These are phyloP conservation scores for Cladosporium sp. DNA, from an alignment of 2,329 filamentous ascomycete genomes.

Conservation along the genomic window DNA sequence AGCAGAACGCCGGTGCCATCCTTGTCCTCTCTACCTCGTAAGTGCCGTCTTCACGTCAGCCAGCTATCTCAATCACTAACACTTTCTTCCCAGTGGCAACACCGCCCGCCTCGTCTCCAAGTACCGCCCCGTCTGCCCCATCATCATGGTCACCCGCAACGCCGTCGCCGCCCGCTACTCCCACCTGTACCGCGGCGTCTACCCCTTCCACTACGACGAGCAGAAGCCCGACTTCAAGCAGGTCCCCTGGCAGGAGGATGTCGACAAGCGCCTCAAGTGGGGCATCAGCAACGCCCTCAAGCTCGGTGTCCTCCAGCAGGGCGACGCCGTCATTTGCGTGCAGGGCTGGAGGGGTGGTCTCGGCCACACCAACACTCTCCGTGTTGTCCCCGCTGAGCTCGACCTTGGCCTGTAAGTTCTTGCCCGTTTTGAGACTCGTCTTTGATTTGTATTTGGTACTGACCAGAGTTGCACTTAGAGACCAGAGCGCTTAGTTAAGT, in stretches of 20 bases:
- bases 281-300: conserved; percentile 81
- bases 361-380: conserved; percentile 80
- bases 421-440: not conserved
- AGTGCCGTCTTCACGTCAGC: conserved; percentile 53
- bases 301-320: conserved; percentile 68
- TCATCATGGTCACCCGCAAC: conserved; percentile 97
- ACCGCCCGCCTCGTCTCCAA: conserved; percentile 95
- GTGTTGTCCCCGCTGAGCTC: conserved; percentile 47
- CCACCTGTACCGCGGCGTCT: conserved; percentile 95
- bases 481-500: conserved; percentile 9
- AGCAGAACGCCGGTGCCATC: conserved; percentile 94
- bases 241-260: conserved; percentile 97
- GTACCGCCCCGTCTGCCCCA: conserved; percentile 97
- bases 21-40: conserved; percentile 88
- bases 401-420: conserved; percentile 40
- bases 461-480: not conserved
- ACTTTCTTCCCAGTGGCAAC: conserved; percentile 59
- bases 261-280: conserved; percentile 96
- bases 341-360: conserved; percentile 90
- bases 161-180: conserved; percentile 77
- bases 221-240: conserved; percentile 89
- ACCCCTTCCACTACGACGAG: conserved; percentile 93
- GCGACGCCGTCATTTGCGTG: conserved; percentile 74
- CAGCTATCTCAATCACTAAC: conserved; percentile 52
- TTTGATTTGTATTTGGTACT: not conserved